Base-by-base conservation (phyloP, 1,284 basidiomycete species). In the Mycena citricolor region DNA sequence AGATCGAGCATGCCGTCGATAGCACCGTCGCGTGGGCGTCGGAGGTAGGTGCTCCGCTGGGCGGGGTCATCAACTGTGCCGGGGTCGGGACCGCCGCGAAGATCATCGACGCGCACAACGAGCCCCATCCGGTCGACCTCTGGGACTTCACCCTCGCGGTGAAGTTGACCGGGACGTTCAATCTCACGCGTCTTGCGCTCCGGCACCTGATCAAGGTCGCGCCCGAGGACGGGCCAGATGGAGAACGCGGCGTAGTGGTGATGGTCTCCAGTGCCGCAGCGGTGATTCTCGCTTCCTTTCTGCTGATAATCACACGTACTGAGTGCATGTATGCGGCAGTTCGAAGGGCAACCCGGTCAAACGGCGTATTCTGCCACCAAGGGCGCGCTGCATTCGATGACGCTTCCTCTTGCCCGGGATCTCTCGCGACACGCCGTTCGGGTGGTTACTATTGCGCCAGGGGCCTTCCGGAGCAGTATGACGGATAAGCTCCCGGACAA, bases 21-120 rank as follows among this genome's bases (percentile, higher is more conserved):
- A 54, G 54, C 21, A 67, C 67, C 4, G 62, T 72, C 1, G 58
- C 59, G 29, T 79, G 77, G 77, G 54, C 69, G 4, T 51, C 63
- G 19, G 60, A 63, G 37, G 74, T 70, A 0, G 61, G 62, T 10
- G 71, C 74, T 6, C 55, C 58, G 14, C 58, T 80, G 7, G 73
- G 75, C n/a, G 77, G 77, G 7, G 71, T 80, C 6, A 65, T 80
- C 25, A 76, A 76, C 55, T 76, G 72, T 54, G 77, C 77, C 8
- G 77, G 77, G 12, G 67, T 77, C 1, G 77, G 54, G 6, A 55
- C 52, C 16, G 66, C 64, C 5, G 63, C 61, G 0, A 75, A 76
- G 62, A 69, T 78, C 17, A 71, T 79, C 35, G 68, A 73, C 41
- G 56, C 64, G 2, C 52, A 70, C 14, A 69, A 70, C 23, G 63